Evolutionary conservation across 495 filamentous ascomycete species (phyloP).

Genomic region (Daldinia loculata): DNA sequence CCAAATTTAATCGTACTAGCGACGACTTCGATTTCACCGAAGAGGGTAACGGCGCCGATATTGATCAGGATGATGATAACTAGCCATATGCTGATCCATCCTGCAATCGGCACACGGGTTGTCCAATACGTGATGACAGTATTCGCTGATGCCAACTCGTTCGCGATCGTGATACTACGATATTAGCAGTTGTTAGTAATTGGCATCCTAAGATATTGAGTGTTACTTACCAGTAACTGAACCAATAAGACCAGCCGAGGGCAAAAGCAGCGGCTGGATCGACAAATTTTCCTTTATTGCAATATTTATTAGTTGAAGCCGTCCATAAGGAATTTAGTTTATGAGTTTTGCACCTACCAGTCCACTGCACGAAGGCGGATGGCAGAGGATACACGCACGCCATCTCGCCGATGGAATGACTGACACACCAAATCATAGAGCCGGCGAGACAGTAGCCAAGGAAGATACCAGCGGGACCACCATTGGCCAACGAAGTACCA

Average conservation of each 20-base stretch:
- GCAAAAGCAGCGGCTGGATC: constrained; percentile 73
- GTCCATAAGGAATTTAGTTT: background rate
- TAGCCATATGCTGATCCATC: constrained; percentile 69
- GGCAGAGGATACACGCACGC: constrained; percentile 68
- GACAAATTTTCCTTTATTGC: constrained; percentile 57
- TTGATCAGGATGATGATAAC: constrained; percentile 69
- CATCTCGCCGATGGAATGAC: constrained; percentile 64
- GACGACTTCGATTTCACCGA: constrained; percentile 72
- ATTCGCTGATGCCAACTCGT: constrained; percentile 70
- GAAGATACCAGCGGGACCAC: constrained; percentile 68
- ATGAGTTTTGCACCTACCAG: constrained; percentile 41
- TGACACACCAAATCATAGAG: constrained; percentile 63
- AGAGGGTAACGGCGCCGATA: constrained; percentile 65
- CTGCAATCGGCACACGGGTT: constrained; percentile 52
- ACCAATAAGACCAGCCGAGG: constrained; percentile 65
- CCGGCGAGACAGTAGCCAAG: constrained; percentile 69
- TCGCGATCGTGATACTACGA: constrained; percentile 64
- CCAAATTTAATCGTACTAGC: constrained; percentile 72
- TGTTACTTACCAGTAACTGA: constrained; percentile 37
- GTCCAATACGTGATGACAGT: constrained; percentile 73
- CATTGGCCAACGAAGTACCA: constrained; percentile 60
- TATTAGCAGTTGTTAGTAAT: constrained; percentile 7
- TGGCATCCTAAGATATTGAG: background rate
- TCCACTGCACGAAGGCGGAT: constrained; percentile 72
- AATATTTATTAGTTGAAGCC: background rate